Evolutionary conservation across 2,329 filamentous ascomycete genomes (phyloP).

Genomic region (Stemphylium lycopersici): DNA sequence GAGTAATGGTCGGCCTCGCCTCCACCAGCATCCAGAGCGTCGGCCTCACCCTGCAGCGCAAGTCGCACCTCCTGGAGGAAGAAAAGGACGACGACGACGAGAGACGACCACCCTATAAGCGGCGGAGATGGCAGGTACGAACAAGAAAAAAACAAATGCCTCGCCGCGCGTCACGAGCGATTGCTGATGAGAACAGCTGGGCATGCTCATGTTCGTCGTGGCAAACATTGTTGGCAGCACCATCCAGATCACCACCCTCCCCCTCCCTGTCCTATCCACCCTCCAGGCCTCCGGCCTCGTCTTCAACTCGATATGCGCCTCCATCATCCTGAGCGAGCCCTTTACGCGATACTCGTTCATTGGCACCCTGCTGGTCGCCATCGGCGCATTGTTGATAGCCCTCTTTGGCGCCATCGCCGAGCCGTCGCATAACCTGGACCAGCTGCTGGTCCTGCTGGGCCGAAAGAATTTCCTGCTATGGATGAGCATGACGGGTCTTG

Average conservation of each 20-base stretch:
- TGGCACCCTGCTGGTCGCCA: slow-evolving; percentile 86
- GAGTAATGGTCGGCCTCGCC: slow-evolving; percentile 88
- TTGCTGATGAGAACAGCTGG: slow-evolving; percentile 58
- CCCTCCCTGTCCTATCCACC: slow-evolving; percentile 91
- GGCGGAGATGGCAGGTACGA: slow-evolving; percentile 84
- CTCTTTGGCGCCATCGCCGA: slow-evolving; percentile 93
- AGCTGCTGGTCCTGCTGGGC: slow-evolving; percentile 77
- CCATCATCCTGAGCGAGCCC: slow-evolving; percentile 86
- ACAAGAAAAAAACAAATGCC: neutral
- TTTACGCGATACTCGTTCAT: slow-evolving; percentile 93
- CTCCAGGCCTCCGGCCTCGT: slow-evolving; percentile 90
- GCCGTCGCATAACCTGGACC: slow-evolving; percentile 83
- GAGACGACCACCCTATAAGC: slow-evolving; percentile 83
- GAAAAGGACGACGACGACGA: slow-evolving; percentile 81
- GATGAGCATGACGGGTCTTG: slow-evolving; percentile 80
- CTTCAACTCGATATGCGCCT: slow-evolving; percentile 98
- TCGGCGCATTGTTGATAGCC: slow-evolving; percentile 88
- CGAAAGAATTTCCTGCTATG: slow-evolving; percentile 81
- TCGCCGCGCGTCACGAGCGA: neutral
- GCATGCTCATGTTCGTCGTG: slow-evolving; percentile 96
- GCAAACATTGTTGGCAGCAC: slow-evolving; percentile 94
- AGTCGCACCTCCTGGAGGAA: slow-evolving; percentile 97
- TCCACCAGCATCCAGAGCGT: slow-evolving; percentile 95
- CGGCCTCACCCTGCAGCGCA: slow-evolving; percentile 93
- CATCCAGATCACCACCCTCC: slow-evolving; percentile 95